Evolutionary conservation across 495 filamentous ascomycete genomes (phyloP).

Genomic region (Aspergillus biplanus): DNA sequence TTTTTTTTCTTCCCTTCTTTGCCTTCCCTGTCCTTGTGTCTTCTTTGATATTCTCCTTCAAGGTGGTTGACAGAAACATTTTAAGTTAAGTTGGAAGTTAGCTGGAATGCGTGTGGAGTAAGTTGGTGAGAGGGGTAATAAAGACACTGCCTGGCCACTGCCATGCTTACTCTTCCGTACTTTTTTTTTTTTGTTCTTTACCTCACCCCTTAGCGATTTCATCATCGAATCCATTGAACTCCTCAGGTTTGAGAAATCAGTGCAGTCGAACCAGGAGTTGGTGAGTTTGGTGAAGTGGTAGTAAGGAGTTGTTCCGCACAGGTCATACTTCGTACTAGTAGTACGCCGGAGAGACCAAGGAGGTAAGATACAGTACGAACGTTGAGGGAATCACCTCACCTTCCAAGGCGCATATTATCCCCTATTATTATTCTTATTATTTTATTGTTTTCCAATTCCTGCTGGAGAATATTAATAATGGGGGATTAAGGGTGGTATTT

Average conservation of each 20-base stretch:
- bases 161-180: neutral
- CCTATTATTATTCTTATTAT: slow-evolving; percentile 5
- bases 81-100: neutral
- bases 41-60: neutral
- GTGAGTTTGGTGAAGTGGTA: too few species aligned
- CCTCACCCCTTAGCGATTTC: too few species aligned
- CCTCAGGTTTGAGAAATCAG: too few species aligned
- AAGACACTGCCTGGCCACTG: neutral
- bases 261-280: too few species aligned
- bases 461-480: neutral
- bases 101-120: neutral
- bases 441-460: neutral
- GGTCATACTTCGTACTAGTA: neutral
- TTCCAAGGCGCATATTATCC: slow-evolving; percentile 1
- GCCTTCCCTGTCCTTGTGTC: slow-evolving; percentile 4
- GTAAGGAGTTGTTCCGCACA: neutral
- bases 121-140: neutral
- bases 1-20: slow-evolving; percentile 5
- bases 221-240: too few species aligned
- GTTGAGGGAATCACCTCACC: neutral
- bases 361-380: slow-evolving; percentile 13
- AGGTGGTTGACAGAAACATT: neutral
- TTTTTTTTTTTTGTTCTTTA: slow-evolving; percentile 1
- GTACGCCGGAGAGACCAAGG: slow-evolving; percentile 18
- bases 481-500: too few species aligned